Conservation (phyloP, 139 green algal species). For the Medakamo hakoo region DNA sequence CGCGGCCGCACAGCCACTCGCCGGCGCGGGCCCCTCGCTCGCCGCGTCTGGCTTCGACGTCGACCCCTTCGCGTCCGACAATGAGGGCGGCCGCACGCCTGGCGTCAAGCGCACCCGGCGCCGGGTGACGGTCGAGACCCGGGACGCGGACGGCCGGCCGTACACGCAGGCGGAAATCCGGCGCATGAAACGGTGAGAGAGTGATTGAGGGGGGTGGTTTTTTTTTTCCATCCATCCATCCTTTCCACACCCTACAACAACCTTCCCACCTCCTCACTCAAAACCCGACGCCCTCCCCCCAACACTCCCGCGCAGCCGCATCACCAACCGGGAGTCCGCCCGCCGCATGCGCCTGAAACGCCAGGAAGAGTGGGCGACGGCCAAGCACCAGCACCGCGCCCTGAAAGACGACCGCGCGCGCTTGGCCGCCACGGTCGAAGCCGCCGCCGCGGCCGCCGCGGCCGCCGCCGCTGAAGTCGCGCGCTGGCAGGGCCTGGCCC, state of each 20-base stretch:
- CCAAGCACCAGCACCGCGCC: constrained; percentile 1
- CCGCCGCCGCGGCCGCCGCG: no score
- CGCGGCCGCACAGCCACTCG: no score
- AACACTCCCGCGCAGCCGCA: no score
- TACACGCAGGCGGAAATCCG: constrained; percentile 3
- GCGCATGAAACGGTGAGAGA: constrained; percentile 1
- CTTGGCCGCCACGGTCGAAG: not conserved
- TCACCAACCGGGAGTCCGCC: constrained; percentile 5
- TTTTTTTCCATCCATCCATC: no score
- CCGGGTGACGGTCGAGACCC: not conserved
- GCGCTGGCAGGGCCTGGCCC: not conserved
- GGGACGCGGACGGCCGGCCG: not conserved
- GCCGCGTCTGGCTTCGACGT: not conserved
- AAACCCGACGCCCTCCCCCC: no score
- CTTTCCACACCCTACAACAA: no score
- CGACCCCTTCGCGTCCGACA: constrained; percentile 1
- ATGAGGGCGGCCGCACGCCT: not conserved
- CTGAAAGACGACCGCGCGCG: not conserved
- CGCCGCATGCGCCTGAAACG: constrained; percentile 3
- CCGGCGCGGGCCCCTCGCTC: not conserved
- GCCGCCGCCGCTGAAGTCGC: not conserved
- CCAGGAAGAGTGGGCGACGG: constrained; percentile 3
- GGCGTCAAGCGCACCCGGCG: constrained; percentile 1
- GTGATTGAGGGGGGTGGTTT: no score
- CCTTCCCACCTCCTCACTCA: no score